phyloP scores from a whole-genome alignment of 2,329 filamentous ascomycete genomes.

The Penicillium polonicum region DNA sequence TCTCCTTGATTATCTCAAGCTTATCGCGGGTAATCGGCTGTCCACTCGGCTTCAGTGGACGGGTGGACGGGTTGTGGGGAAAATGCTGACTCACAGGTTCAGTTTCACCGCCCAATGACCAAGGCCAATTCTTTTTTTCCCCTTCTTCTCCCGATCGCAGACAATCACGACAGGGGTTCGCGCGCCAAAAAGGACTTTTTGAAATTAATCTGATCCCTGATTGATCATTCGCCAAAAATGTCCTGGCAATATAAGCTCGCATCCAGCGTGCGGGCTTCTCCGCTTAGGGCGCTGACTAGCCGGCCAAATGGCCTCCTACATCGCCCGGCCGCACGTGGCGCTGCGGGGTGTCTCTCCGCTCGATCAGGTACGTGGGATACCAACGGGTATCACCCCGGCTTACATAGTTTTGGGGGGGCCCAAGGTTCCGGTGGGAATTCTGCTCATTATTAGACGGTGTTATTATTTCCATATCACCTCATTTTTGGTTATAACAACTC shows the following conservation, averaged over 20 bases:
- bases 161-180: slow-evolving; percentile 4
- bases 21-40: slow-evolving; percentile 4
- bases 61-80: slow-evolving; percentile 9
- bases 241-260: slow-evolving; percentile 34
- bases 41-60: too few relatives aligned
- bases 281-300: slow-evolving; percentile 29
- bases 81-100: slow-evolving; percentile 23
- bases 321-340: slow-evolving; percentile 20
- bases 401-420: slow-evolving; percentile 12
- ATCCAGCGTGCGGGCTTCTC: slow-evolving; percentile 32
- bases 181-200: slow-evolving; percentile 4
- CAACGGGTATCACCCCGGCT: slow-evolving; percentile 7
- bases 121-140: slow-evolving; percentile 7
- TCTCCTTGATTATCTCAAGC: neutral
- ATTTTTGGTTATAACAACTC: neutral
- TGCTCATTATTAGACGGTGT: neutral
- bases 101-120: slow-evolving; percentile 21
- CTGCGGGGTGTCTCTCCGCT: slow-evolving; percentile 25
- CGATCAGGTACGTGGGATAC: slow-evolving; percentile 29
- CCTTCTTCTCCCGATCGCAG: slow-evolving; percentile 11
- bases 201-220: neutral
- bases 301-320: slow-evolving; percentile 32
- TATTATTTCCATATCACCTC: neutral
- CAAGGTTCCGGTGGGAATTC: neutral
- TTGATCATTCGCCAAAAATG: slow-evolving; percentile 19